Conservation (phyloP, 2,329 filamentous ascomycete species). For the Phoma sp. region DNA sequence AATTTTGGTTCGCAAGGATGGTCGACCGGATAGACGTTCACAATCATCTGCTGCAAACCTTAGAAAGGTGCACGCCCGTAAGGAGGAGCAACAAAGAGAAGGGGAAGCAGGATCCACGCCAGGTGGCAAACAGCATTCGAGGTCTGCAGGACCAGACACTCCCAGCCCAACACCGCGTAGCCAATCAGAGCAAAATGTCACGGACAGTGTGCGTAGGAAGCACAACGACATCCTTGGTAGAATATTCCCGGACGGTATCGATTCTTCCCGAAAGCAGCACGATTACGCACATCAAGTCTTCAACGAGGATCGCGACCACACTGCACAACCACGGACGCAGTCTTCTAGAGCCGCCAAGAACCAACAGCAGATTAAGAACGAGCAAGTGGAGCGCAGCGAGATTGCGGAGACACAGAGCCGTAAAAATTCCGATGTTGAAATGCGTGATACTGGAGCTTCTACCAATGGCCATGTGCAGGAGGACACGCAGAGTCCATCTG, state of each 20-base stretch:
- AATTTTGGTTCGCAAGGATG: constrained; percentile 60
- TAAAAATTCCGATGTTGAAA: constrained; percentile 30
- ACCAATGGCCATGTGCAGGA: neutral
- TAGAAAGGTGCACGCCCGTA: constrained; percentile 59
- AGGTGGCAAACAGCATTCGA: constrained; percentile 24
- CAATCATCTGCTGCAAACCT: constrained; percentile 61
- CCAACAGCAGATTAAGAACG: constrained; percentile 32
- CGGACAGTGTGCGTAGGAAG: constrained; percentile 36
- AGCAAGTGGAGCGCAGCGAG: constrained; percentile 24
- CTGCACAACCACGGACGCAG: constrained; percentile 30
- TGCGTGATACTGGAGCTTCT: constrained; percentile 22
- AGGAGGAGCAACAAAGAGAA: constrained; percentile 47
- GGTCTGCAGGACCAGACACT: constrained; percentile 29
- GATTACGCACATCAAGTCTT: constrained; percentile 45
- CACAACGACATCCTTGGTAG: constrained; percentile 46
- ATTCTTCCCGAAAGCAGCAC: constrained; percentile 40
- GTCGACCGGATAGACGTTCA: constrained; percentile 59
- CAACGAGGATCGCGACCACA: constrained; percentile 37
- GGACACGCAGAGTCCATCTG: neutral
- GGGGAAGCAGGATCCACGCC: constrained; percentile 37
- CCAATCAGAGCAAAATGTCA: constrained; percentile 18
- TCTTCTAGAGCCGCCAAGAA: constrained; percentile 9
- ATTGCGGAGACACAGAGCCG: constrained; percentile 23
- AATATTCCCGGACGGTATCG: constrained; percentile 48
- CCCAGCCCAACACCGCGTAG: constrained; percentile 36